Base-by-base conservation (phyloP, 2,329 filamentous ascomycete genomes). In the Ilyonectria robusta region DNA sequence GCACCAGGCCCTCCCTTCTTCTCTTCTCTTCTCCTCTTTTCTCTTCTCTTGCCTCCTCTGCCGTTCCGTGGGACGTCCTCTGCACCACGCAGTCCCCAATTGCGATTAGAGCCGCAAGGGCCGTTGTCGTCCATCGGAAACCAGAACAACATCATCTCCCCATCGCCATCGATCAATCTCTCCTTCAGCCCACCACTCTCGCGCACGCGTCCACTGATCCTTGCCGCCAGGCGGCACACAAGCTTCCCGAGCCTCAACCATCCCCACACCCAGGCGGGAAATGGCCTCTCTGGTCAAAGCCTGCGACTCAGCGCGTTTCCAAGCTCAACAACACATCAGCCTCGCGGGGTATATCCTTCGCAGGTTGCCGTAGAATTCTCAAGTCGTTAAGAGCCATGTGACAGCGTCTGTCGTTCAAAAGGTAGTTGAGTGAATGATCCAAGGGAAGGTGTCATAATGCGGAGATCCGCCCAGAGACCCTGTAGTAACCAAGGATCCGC, bases 341-440 rank as follows among this genome's bases (percentile, higher is more conserved):
- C 76, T 80, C 79, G 75, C 76, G 77, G 79, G 80, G 80, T 81
- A 81, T 81, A 81, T 81, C 80, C 80, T 79, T 81, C 80, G 78
- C 79, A 78, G 78, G 67, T 78, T 80, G 80, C 77, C 78, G 73
- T 78, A 72, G 72, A 76, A 72, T 76, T 75, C 76, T 79, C 70
- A 77, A 75, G 72, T 78, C 75, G 74, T 78, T 76, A 78, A 79
- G 79, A 79, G 76, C 77, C 76, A 79, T 70, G 75, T 79, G 74
- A 79, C 77, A 78, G 74, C 74, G 72, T 79, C 76, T 77, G 74
- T 77, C 75, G 76, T 80, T 77, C 73, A 76, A 77, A 74, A 76
- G 71, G 74, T 76, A 76, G 75, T 76, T 76, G 75, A 72, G 70
- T 74, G 74, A 75, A 73, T 76, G 76, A 78, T 68, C 70, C 67